These are phyloP conservation scores for baker's yeast (Saccharomyces cerevisiae) DNA, from an alignment of 805 yeast genomes.

Conservation along the genomic window DNA sequence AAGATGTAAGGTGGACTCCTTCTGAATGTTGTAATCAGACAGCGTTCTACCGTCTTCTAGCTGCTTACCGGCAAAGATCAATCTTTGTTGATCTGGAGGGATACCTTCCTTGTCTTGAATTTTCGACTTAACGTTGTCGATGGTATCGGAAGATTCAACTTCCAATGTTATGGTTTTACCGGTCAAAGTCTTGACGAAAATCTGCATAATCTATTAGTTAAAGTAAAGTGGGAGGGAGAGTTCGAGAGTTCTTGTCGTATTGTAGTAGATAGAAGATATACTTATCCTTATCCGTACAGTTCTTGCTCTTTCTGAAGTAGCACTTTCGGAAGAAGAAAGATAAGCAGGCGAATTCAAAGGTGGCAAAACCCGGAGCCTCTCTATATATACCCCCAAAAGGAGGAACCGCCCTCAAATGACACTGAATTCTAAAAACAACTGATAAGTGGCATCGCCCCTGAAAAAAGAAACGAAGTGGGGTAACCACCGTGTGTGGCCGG, in stretches of 20 bases:
- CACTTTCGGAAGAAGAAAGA: background rate
- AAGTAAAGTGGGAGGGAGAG: background rate
- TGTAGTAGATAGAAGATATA: background rate
- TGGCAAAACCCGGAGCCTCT: background rate
- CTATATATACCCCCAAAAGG: background rate
- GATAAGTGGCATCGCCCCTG: background rate
- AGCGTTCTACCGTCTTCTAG: conserved; percentile 87
- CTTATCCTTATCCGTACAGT: background rate
- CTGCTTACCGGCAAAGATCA: conserved; percentile 90
- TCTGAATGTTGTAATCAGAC: conserved; percentile 87
- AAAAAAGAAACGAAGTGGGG: background rate
- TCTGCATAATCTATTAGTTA: conserved; percentile 53
- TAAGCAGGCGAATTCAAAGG: background rate
- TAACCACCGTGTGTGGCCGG: background rate
- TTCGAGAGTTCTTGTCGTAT: background rate
- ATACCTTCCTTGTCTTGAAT: conserved; percentile 91
- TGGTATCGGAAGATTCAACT: conserved; percentile 82
- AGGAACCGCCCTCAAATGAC: background rate
- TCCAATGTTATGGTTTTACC: conserved; percentile 81
- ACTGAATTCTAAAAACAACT: background rate
- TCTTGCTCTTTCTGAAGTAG: background rate
- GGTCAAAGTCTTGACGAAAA: conserved; percentile 76
- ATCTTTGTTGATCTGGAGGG: conserved; percentile 90
- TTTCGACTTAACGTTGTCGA: conserved; percentile 85
- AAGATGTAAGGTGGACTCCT: conserved; percentile 77